phyloP scores from a whole-genome alignment of 139 green algal genomes.

The Picochlorum sp. region DNA sequence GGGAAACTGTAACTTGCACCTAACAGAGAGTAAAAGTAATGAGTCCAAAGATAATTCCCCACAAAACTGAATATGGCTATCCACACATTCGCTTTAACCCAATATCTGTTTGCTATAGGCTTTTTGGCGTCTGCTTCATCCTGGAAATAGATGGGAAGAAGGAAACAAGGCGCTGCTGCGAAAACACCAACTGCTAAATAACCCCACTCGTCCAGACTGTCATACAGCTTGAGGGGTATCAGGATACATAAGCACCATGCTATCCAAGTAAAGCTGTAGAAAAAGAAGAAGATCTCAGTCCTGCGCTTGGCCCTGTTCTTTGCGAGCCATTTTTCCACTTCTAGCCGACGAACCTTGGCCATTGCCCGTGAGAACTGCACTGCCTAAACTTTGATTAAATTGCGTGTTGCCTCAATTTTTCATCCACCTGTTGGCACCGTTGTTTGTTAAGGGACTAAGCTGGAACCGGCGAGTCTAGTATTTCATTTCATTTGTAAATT shows the following conservation, averaged over 20 bases:
- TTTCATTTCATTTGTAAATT: no score
- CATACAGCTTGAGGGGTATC: conserved; percentile 83
- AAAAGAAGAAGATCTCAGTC: conserved; percentile 83
- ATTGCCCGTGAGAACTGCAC: background rate
- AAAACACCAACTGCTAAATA: conserved; percentile 78
- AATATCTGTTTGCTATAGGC: conserved; percentile 67
- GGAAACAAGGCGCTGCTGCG: conserved; percentile 54
- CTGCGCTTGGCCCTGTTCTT: conserved; percentile 76
- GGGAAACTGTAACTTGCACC: conserved; percentile 88
- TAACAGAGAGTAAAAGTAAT: conserved; percentile 96
- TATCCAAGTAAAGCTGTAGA: conserved; percentile 89
- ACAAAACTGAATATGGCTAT: conserved; percentile 94
- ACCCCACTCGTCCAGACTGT: conserved; percentile 54
- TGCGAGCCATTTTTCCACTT: conserved; percentile 52
- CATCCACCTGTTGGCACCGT: no score
- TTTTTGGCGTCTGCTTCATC: conserved; percentile 50
- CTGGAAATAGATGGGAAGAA: conserved; percentile 63
- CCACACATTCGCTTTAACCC: conserved; percentile 96
- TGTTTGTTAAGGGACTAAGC: no score
- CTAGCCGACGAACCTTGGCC: background rate
- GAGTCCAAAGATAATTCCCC: conserved; percentile 99
- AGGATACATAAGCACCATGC: conserved; percentile 74
- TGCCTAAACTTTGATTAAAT: no score
- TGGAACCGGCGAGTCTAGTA: no score
- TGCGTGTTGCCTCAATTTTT: no score